Base-by-base conservation (phyloP, 495 filamentous ascomycete species). In the Aeminium ludgeri region DNA sequence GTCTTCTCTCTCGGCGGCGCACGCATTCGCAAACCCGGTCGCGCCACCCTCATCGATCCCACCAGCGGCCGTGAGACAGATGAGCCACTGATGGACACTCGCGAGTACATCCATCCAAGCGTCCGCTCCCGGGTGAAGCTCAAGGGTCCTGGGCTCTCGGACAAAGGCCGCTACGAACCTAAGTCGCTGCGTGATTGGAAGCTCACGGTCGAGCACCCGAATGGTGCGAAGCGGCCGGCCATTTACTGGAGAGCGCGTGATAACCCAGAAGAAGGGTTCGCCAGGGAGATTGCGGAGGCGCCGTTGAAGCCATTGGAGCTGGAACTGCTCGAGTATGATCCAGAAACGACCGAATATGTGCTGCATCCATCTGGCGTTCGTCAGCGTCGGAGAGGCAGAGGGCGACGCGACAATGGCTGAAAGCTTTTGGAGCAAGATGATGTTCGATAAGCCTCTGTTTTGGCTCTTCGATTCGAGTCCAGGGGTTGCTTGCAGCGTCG, bases 21-120 rank as follows among this genome's bases (percentile, higher is more conserved):
- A 35, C 62, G 58, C 1, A 56, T 61, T 27, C 65, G 75, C 23
- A 73, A 66, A 6, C 76, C 76, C 4, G 74, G 74, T 12, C 49
- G 68, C 44, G 75, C 79, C 56, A 66, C 57, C 44, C 65, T 65
- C 40, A 56, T 66, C 11, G 61, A 78, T 51, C 70, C 70, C 0
- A 40, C 64, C 10, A 69, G 59, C 17, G 64, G 66, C 25, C 40
- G 44, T 29, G 41, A 49, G 7, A 67, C 65, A 13, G 18, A 46
- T 2, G 54, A 55, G 13, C 70, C 66, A 32, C 61, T 81, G 44
- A 47, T 59, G 20, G 58, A 71, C 48, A 81, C 76, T 11, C 68
- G 74, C 50, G 75, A 81, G 62, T 68, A 73, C 40, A 66, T 80
- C 38, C 76, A 81, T 46, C 65, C 70, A 29, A 70, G 62, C 31